phyloP scores from a whole-genome alignment of 805 yeast species.

The Kregervanrija pseudodelftensis region DNA sequence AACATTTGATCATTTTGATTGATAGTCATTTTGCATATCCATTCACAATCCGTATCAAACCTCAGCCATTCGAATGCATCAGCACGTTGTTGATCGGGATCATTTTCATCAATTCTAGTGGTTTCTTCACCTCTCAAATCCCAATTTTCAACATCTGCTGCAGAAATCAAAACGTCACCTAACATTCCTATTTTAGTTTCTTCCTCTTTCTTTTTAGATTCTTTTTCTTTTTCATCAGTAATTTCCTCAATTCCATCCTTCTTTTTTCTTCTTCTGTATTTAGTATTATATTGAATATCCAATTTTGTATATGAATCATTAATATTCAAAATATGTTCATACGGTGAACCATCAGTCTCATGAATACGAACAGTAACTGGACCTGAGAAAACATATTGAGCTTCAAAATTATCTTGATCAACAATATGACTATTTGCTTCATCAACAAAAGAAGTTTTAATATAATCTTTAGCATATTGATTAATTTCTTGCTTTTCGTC shows the following conservation, averaged over 20 bases:
- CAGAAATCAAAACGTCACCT: constrained; percentile 69
- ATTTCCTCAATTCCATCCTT: constrained; percentile 37
- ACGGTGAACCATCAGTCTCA: constrained; percentile 98
- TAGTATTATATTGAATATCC: constrained; percentile 93
- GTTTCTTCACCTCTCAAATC: constrained; percentile 37
- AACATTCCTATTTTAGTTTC: constrained; percentile 36
- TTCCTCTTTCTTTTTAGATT: constrained; percentile 17
- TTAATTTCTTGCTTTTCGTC: constrained; percentile 9
- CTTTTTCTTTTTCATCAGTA: constrained; percentile 18
- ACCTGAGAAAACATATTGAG: constrained; percentile 66
- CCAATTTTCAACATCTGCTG: constrained; percentile 65
- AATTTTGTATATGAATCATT: constrained; percentile 79
- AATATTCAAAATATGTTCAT: constrained; percentile 91
- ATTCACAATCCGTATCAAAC: constrained; percentile 95
- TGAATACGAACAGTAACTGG: constrained; percentile 96
- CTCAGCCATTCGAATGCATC: constrained; percentile 98
- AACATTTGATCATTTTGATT: constrained; percentile 95
- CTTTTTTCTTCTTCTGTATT: constrained; percentile 75
- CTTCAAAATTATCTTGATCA: constrained; percentile 35
- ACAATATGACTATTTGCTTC: constrained; percentile 35
- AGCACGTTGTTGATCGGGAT: constrained; percentile 34
- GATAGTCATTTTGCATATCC: constrained; percentile 79
- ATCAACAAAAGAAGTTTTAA: constrained; percentile 35
- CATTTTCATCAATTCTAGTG: constrained; percentile 31
- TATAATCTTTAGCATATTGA: constrained; percentile 9